Base-by-base conservation (phyloP, 1,139 yeast genomes). In the Saccharomycopsis hybrid region DNA sequence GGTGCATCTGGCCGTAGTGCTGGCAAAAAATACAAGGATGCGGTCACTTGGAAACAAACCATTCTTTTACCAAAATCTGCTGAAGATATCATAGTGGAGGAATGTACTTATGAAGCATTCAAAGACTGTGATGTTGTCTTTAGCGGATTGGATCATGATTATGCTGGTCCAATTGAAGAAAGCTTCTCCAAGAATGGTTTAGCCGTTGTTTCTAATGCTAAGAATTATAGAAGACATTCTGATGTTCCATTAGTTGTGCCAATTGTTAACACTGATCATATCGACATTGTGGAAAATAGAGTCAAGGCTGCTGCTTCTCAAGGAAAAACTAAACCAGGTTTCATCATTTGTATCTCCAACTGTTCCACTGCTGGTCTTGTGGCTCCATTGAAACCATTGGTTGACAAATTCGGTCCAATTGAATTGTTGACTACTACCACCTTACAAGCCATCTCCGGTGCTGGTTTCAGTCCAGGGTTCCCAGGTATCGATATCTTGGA, bases 321-420 rank as follows among this genome's bases (percentile, higher is more conserved):
- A 13, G 82, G 82, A 46, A 69, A 71, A 59, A 63, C 68, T 60
- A 80, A 73, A 60, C 81, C 82, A 48, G 99, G 98, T 41, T 86
- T 78, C 68, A 84, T 88, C 60, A 82, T 92, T 47, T 92, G 98
- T 72, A 92, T 92, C 63, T 90, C 97, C 53, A 92, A 92, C 74
- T 92, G 99, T 71, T 89, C 97, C 43, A 92, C 99, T 44, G 98
- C 97, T 9, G 97, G 97, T 47, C 76, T 92, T 56, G 98, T 92
- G 38, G 97, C 97, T 9, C 98, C 98, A 43, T 74, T 92, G 65
- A 88, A 87, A 65, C 98, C 98, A 18, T 75, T 92, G 61, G 87
- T 85, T 46, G 95, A 89, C 53, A 69, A 73, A 52, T 90, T 85
- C 63, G 98, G 98, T 46, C 96, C 97, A 48, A 78, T 92, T 55